Evolutionary conservation across 2,329 filamentous ascomycete species (phyloP), one percentile per base, ranked within the genome.

Genomic region (Stemphylium vesicarium): DNA sequence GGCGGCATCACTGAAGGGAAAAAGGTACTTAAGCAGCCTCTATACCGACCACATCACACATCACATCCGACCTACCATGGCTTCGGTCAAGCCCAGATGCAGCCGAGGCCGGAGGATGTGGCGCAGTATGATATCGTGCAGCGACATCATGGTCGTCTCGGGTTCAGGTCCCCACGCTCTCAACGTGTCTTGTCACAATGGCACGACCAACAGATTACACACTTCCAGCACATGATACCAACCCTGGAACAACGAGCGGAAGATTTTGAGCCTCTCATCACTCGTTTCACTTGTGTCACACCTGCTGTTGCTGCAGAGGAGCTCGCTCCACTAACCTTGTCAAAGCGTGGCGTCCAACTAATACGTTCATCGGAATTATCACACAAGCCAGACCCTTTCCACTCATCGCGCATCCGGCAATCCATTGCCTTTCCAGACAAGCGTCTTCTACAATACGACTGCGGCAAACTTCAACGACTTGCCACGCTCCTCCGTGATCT

Each of bases 371-470:
- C 88, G 81, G 65, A 80, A 82, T 68, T 84, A 46, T 63, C 59
- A 82, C 83, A 59, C 80, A 83, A 63, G 71, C 83, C 9, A 1
- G 94, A 99, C 70, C 92, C 93, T 0, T 97, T 95, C 83, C 95
- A 99, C 65, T 92, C 96, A 76, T 87, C 94, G 12, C 91, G 94
- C 15, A 95, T 96, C 84, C 89, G 92, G 18, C 82, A 96, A 13
- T 96, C 91, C 3, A 97, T 99, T 57, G 95, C 96, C 39, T 99
- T 99, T 72, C 95, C 96, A 0, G 95, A 99, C 74, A 96, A 93
- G 73, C 86, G 95, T 32, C 85, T 99, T n/a, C 81, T 99, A 0
- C 94, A 99, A 73, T 99, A 96, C 74, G 95, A 99, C 76, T 98
- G 95, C 70, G 95, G 95, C 65, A 99, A 99, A 75, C 84, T 99